Conservation (phyloP, 192 early-diverging fungal species). For the Coemansia reversa region DNA sequence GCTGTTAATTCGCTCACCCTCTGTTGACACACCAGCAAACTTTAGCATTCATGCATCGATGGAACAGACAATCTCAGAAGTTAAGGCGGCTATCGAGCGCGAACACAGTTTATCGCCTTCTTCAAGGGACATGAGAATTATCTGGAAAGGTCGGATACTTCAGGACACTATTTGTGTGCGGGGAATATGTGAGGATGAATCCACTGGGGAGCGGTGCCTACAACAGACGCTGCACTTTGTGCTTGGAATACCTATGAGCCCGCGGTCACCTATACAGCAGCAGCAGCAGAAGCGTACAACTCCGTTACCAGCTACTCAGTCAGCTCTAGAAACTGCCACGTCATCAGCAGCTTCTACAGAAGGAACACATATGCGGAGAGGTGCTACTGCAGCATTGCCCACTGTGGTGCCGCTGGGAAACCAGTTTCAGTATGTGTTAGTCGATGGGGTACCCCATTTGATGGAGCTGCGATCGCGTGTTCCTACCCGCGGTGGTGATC, state of each 20-base stretch:
- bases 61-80: constrained; percentile 23
- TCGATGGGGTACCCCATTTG: constrained; percentile 38
- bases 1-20: constrained; percentile 40
- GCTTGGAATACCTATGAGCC: constrained; percentile 8
- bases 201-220: neutral
- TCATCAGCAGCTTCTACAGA: neutral
- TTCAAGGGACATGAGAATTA: constrained; percentile 44
- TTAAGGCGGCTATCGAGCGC: constrained; percentile 37
- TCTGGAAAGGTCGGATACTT: constrained; percentile 48
- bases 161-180: constrained; percentile 16
- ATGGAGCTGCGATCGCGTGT: constrained; percentile 14
- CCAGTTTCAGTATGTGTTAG: constrained; percentile 50
- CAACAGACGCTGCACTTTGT: constrained; percentile 45
- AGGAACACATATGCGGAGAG: neutral
- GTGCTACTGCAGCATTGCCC: neutral
- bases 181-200: constrained; percentile 8
- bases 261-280: neutral
- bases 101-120: constrained; percentile 26
- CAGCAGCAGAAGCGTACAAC: neutral
- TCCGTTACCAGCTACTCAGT: neutral
- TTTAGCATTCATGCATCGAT: constrained; percentile 20
- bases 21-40: constrained; percentile 32
- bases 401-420: constrained; percentile 30
- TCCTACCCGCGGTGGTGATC: neutral
- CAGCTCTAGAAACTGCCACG: neutral